These are phyloP conservation scores for Fusarium longipes DNA, from an alignment of 2,329 filamentous ascomycete genomes.

Conservation along the genomic window DNA sequence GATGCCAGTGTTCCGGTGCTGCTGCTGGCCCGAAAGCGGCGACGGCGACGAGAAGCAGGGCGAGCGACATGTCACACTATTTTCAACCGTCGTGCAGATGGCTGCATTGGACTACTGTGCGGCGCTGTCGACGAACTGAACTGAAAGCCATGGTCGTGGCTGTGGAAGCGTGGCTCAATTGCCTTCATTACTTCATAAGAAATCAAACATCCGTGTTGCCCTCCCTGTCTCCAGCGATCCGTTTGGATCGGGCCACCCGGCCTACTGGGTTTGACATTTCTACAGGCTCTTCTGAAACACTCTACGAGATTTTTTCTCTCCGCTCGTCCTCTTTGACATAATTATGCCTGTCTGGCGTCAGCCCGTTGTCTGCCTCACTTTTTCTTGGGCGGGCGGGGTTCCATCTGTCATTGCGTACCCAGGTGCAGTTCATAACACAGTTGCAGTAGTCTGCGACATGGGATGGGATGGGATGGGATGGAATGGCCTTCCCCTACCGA, in stretches of 20 bases:
- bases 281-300: conserved; percentile 38
- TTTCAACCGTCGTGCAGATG: conserved; percentile 34
- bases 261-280: conserved; percentile 32
- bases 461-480: conserved; percentile 14
- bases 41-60: conserved; percentile 4
- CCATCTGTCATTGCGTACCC: conserved; percentile 42
- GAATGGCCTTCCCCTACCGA: conserved; percentile 23
- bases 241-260: conserved; percentile 37
- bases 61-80: conserved; percentile 9
- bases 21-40: conserved; percentile 18
- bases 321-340: conserved; percentile 3
- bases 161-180: neutral
- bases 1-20: neutral
- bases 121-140: neutral
- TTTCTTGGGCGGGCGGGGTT: conserved; percentile 13
- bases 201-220: conserved; percentile 12
- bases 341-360: conserved; percentile 6
- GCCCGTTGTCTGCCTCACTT: conserved; percentile 22
- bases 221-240: conserved; percentile 35
- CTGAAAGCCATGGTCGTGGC: neutral
- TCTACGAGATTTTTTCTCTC: conserved; percentile 16
- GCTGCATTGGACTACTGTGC: conserved; percentile 1
- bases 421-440: conserved; percentile 6
- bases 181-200: conserved; percentile 4
- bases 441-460: conserved; percentile 27